Evolutionary conservation across 768 basidiomycete species (phyloP), one percentile per base, ranked within the genome.

Genomic region (Thelephora ganbajun): DNA sequence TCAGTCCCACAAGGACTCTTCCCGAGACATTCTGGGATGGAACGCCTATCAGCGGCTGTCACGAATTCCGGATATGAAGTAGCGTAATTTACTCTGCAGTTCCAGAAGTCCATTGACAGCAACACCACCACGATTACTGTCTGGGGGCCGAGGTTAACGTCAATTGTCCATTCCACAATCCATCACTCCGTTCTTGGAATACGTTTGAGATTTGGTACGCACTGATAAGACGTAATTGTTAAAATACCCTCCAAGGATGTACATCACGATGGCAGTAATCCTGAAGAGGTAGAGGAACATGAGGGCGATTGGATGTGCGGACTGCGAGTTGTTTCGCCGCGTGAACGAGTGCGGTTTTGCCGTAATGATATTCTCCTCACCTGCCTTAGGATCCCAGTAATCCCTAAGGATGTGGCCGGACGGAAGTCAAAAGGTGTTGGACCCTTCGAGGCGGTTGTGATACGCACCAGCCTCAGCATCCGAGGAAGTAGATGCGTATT

Each of bases 21-120:
- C 96, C 96, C 0, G 92, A 77, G 12, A 99, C 91, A 57, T 99
- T 99, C 84, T 92, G 56, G 43, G 20, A 44, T 6, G 48, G 36
- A 33, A 20, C 44, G 49, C 18, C 48, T n/a, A 44, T 30, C 46
- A 34, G 11, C 22, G 6, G 44, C 12, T 9, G 43, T 43, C 36
- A 35, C 30, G 30, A 3, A 23, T 20, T 22, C 18, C 23, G 6
- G 18, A 47, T 22, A 33, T 7, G 34, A 13, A 11, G 35, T 6
- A n/a, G 43, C 23, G 50, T 42, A n/a, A 63, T 77, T 51, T 58
- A 91, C 89, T 61, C 92, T 71, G 54, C 89, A 91, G 57, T 94
- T 97, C 96, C 94, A 99, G 63, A 99, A 99, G 66, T 99, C 96
- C 77, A 94, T 84, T 0, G 93, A 86, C 20, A 99, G 76, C 13